Evolutionary conservation across 345 rosid genomes (phyloP), one percentile per base, ranked within the genome.

Genomic region (Syzygium aromaticum): DNA sequence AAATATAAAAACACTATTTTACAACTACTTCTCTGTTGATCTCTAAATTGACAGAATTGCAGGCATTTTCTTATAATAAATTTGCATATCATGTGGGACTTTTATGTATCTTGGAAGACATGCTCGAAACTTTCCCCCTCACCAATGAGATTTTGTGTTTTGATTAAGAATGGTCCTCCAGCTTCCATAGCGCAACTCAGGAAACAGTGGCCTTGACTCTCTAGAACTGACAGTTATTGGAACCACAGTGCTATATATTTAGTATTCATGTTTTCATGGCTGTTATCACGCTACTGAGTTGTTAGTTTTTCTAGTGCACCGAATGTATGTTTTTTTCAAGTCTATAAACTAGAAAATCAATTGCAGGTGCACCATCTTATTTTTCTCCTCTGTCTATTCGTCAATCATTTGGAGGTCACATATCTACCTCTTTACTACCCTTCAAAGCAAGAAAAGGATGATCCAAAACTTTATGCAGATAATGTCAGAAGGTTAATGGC

Each of bases 401-500:
- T 93, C 85, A 98, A 96, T 92, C 92, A 93, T 91, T 86, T 98
- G 86, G 98, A 95, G 89, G 98, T 96, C 63, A 90, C 87, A 67
- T 90, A 90, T 64, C 92, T 98, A 87, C 99, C 99, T 87, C 92
- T 94, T 83, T 98, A 98, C 94, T 91, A 91, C 91, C 99, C 99
- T 2, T 95, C 98, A 59, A 95, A 93, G 85, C 94, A 93, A 91
- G 99, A 96, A 94, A 95, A 94, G 89, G 95, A 94, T 84, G 95
- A 98, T 87, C 95, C 99, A 6, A 95, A 95, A 90, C 94, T 95
- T 30, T 95, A 92, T 92, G 98, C 99, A 67, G 90, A 90, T 88
- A 95, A 96, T 84, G 90, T 98, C 87, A 92, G 98, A 85, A 92
- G 89, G 87, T 77, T 96, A 90, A 96, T 98, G 99, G 99, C 98